These are phyloP conservation scores for Aureobasidium sp. DNA, from an alignment of 2,329 filamentous ascomycete genomes.

Conservation along the genomic window DNA sequence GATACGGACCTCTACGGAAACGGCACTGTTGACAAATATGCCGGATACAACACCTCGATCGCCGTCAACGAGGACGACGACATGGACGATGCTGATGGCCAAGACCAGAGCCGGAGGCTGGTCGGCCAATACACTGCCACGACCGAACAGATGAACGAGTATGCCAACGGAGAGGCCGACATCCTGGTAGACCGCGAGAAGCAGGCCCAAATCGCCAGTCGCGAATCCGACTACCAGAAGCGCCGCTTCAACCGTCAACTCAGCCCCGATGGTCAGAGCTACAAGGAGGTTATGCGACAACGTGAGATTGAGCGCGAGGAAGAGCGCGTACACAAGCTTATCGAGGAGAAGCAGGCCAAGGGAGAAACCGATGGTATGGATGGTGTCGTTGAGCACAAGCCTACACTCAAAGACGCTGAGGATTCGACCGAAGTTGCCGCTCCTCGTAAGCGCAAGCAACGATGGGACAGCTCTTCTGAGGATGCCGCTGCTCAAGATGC, in stretches of 20 bases:
- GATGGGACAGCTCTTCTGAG: slow-evolving; percentile 63
- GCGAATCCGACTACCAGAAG: slow-evolving; percentile 97
- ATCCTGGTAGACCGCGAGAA: slow-evolving; percentile 79
- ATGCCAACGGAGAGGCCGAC: slow-evolving; percentile 84
- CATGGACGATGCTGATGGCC: slow-evolving; percentile 67
- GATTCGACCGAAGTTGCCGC: slow-evolving; percentile 51
- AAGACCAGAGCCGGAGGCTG: slow-evolving; percentile 61
- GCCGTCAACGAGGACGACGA: slow-evolving; percentile 72
- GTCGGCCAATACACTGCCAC: slow-evolving; percentile 96
- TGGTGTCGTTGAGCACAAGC: slow-evolving; percentile 54
- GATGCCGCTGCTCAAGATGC: slow-evolving; percentile 31
- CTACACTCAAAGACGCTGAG: slow-evolving; percentile 67
- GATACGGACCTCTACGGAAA: slow-evolving; percentile 84
- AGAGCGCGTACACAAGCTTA: slow-evolving; percentile 71
- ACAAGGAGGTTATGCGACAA: slow-evolving; percentile 83
- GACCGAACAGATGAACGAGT: slow-evolving; percentile 86
- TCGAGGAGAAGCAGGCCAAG: slow-evolving; percentile 73
- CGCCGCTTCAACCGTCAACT: slow-evolving; percentile 82
- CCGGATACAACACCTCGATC: slow-evolving; percentile 86
- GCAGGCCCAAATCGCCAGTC: slow-evolving; percentile 81
- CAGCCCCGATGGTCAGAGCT: slow-evolving; percentile 76
- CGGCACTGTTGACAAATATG: slow-evolving; percentile 65
- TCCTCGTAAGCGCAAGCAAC: slow-evolving; percentile 75
- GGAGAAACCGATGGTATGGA: slow-evolving; percentile 60
- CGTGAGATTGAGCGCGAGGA: slow-evolving; percentile 92